These are phyloP conservation scores for Coniophora puteana DNA, from an alignment of 1,284 basidiomycete genomes.

Conservation along the genomic window DNA sequence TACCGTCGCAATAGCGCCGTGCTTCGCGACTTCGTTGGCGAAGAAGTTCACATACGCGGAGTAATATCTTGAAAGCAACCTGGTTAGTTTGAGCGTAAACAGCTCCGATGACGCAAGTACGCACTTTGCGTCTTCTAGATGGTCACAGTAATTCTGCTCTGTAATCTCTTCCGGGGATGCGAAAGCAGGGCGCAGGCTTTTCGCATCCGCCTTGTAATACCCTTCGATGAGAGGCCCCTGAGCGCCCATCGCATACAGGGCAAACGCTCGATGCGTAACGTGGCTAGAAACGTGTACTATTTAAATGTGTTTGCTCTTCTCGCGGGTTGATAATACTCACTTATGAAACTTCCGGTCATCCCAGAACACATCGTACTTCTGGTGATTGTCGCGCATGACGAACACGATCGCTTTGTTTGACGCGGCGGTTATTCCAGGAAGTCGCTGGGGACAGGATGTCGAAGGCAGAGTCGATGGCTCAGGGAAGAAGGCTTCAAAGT, in stretches of 20 bases:
- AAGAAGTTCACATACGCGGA: constrained; percentile 54
- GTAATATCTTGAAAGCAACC: constrained; percentile 40
- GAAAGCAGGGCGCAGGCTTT: constrained; percentile 23
- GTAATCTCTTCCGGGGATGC: constrained; percentile 29
- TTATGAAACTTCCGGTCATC: constrained; percentile 4
- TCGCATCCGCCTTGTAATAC: constrained; percentile 26
- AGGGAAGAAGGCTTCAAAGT: constrained; percentile 3
- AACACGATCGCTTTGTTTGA: not conserved
- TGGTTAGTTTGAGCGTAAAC: not conserved
- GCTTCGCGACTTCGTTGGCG: constrained; percentile 34
- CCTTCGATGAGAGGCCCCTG: constrained; percentile 25
- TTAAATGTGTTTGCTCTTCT: not conserved
- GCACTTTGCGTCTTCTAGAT: constrained; percentile 31
- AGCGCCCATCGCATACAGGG: constrained; percentile 33
- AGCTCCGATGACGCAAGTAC: constrained; percentile 16
- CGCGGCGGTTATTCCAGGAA: not conserved
- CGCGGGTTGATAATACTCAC: not conserved
- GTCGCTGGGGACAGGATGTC: not conserved
- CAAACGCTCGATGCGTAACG: constrained; percentile 32
- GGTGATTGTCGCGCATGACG: constrained; percentile 2
- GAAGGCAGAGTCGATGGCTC: constrained; percentile 1
- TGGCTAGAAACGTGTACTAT: constrained; percentile 23
- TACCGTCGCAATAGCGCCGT: constrained; percentile 36
- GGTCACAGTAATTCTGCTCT: constrained; percentile 31
- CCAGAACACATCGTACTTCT: constrained; percentile 4